These are phyloP conservation scores for Eucalyptus tenuipes DNA, from an alignment of 345 rosid genomes.

Conservation along the genomic window DNA sequence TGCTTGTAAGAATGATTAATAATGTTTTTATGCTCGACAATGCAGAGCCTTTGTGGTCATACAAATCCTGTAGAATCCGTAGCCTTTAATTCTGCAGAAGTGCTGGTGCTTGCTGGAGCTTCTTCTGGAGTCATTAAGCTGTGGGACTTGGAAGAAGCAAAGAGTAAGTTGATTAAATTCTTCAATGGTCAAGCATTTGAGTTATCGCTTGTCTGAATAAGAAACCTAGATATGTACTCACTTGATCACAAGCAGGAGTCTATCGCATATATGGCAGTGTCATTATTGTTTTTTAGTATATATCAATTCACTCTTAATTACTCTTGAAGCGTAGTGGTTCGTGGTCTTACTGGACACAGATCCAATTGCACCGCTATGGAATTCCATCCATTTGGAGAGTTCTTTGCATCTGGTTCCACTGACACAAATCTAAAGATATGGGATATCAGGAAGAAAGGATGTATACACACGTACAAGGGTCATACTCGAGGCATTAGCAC, in stretches of 20 bases:
- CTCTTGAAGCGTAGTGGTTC: constrained; percentile 99
- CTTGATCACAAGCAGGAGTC: not conserved
- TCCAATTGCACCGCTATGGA: constrained; percentile 82
- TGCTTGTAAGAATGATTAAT: not conserved
- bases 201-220: not conserved
- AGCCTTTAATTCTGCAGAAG: constrained; percentile 52
- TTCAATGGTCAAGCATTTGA: not conserved
- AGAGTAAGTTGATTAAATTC: constrained; percentile 32
- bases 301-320: constrained; percentile 5
- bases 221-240: not conserved
- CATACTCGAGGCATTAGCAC: constrained; percentile 71
- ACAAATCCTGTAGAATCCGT: constrained; percentile 54
- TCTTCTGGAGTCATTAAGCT: constrained; percentile 62
- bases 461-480: constrained; percentile 93
- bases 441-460: constrained; percentile 95
- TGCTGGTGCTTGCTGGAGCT: constrained; percentile 63
- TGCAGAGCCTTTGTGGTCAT: constrained; percentile 68
- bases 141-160: constrained; percentile 79
- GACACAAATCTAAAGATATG: constrained; percentile 79
- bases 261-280: not conserved
- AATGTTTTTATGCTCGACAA: not conserved
- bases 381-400: constrained; percentile 97
- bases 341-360: constrained; percentile 94
- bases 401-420: constrained; percentile 87
- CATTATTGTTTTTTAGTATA: not conserved